Conservation (phyloP, 345 rosid species). For the Salix udensis region DNA sequence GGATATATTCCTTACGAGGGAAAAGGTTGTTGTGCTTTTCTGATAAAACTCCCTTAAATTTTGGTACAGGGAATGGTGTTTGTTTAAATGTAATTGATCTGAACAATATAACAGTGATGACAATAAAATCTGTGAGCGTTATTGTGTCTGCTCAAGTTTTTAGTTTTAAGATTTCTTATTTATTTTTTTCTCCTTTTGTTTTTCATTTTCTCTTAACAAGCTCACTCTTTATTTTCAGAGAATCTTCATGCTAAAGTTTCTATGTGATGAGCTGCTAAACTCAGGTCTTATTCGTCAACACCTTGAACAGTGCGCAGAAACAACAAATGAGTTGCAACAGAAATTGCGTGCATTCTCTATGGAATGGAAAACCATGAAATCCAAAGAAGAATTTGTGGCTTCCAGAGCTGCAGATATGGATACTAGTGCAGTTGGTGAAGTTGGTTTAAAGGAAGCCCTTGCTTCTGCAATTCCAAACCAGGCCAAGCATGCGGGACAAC, state of each 20-base stretch:
- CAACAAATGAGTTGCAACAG: conserved; percentile 74
- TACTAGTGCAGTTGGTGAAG: conserved; percentile 39
- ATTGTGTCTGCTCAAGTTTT: not conserved
- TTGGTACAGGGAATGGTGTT: too few species aligned
- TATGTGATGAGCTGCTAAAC: conserved; percentile 86
- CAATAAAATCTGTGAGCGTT: too few species aligned
- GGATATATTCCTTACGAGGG: not conserved
- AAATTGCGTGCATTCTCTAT: conserved; percentile 61
- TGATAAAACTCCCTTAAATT: too few species aligned
- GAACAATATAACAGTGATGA: too few species aligned
- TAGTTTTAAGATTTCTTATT: not conserved
- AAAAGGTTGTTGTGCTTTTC: too few species aligned
- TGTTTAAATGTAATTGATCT: too few species aligned
- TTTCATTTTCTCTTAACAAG: conserved; percentile 10
- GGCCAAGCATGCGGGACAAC: conserved; percentile 18
- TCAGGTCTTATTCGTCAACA: conserved; percentile 78
- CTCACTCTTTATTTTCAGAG: conserved; percentile 51
- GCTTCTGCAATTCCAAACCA: conserved; percentile 20
- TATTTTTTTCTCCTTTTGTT: not conserved
- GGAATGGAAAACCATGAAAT: conserved; percentile 70
- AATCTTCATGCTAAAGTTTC: conserved; percentile 66
- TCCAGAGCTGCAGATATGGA: conserved; percentile 57
- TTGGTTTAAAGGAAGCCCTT: conserved; percentile 32
- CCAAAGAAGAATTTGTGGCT: conserved; percentile 59
- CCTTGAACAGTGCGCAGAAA: conserved; percentile 85